Conservation (phyloP, 345 rosid species). For the Tarenaya hassleriana region DNA sequence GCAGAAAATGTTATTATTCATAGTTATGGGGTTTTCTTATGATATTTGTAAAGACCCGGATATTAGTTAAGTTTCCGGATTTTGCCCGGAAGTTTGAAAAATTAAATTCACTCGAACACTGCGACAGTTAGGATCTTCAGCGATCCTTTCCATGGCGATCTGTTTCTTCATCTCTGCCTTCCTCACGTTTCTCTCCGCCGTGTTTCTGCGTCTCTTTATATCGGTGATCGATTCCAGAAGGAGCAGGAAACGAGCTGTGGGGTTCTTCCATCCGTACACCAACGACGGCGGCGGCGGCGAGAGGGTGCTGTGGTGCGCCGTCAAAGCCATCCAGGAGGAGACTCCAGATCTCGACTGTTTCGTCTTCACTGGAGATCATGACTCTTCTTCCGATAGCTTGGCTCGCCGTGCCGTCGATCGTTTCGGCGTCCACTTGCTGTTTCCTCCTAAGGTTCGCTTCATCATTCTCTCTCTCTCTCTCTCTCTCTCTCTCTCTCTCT, state of each 20-base stretch:
- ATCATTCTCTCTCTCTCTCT: slow-evolving; percentile 2
- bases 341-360: slow-evolving; percentile 54
- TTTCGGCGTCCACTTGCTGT: slow-evolving; percentile 64
- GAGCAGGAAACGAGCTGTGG: slow-evolving; percentile 47
- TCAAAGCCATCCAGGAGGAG: slow-evolving; percentile 82
- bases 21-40: no score
- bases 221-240: slow-evolving; percentile 37
- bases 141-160: slow-evolving; percentile 37
- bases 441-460: slow-evolving; percentile 55
- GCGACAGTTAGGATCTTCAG: background rate
- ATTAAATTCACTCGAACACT: no score
- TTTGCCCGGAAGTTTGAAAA: no score
- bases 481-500: slow-evolving; percentile 8
- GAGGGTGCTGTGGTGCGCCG: slow-evolving; percentile 95
- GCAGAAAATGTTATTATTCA: no score
- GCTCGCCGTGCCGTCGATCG: slow-evolving; percentile 67
- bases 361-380: slow-evolving; percentile 75
- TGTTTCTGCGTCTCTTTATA: slow-evolving; percentile 30
- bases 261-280: slow-evolving; percentile 89
- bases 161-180: slow-evolving; percentile 31
- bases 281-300: slow-evolving; percentile 99
- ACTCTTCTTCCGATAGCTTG: slow-evolving; percentile 54
- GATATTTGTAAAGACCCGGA: no score
- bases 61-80: no score
- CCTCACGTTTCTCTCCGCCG: slow-evolving; percentile 33